Conservation (phyloP, 169 alveolate species). For the Eimeria tenella region DNA sequence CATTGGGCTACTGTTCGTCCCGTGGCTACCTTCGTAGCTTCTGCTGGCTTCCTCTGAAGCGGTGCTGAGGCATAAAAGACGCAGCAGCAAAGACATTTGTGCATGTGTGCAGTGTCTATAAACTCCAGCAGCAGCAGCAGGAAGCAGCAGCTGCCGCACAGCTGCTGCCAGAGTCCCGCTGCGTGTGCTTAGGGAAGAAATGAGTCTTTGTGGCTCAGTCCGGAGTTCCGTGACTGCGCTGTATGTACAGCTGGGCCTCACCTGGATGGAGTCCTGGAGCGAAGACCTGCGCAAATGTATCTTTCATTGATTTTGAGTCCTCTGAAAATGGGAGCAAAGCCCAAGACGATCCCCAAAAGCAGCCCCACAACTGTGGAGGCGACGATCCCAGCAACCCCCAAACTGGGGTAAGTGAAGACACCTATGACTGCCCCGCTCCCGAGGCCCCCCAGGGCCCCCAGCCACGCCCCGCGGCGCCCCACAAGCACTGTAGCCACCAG, state of each 20-base stretch:
- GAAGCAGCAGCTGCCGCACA: neutral
- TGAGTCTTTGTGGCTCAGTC: neutral
- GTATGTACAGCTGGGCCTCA: conserved; percentile 1
- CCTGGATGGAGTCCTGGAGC: conserved; percentile 37
- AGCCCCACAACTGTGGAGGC: conserved; percentile 82
- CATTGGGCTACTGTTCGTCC: neutral
- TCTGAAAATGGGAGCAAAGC: conserved; percentile 84
- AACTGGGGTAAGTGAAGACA: conserved; percentile 39
- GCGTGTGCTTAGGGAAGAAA: neutral
- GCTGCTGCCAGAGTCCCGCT: neutral
- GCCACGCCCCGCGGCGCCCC: conserved; percentile 77
- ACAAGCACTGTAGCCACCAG: conserved; percentile 51
- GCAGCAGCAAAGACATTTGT: neutral
- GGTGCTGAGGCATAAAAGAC: neutral
- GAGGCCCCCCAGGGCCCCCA: conserved; percentile 76
- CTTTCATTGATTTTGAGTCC: conserved; percentile 83
- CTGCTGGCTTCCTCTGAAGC: conserved; percentile 16
- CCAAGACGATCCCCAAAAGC: conserved; percentile 84
- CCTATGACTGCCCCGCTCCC: conserved; percentile 76
- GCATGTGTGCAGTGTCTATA: neutral
- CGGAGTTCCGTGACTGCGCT: neutral
- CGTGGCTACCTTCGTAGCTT: conserved; percentile 40
- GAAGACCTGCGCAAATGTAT: conserved; percentile 82
- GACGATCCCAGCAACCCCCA: conserved; percentile 72
- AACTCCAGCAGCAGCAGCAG: neutral